phyloP scores from a whole-genome alignment of 192 early-diverging fungal genomes.

The Allomyces macrogynus region DNA sequence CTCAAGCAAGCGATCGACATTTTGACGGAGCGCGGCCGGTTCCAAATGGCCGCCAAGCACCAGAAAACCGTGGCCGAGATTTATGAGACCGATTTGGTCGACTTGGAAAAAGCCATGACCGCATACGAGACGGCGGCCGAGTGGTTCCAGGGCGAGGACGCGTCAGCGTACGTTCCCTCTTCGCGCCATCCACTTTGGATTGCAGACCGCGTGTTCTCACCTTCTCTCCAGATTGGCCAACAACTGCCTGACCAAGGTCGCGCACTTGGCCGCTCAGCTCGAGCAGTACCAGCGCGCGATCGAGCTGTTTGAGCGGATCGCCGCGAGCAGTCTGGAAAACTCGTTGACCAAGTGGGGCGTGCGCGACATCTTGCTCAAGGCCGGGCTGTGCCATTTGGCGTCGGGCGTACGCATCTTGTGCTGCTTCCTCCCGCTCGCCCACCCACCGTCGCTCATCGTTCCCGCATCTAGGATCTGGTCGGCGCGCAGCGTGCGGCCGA shows the following conservation, averaged over 20 bases:
- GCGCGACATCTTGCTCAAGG: constrained; percentile 92
- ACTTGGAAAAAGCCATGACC: constrained; percentile 55
- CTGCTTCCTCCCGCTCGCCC: too few relatives aligned
- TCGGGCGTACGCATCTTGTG: constrained; percentile 27
- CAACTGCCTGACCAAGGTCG: constrained; percentile 79
- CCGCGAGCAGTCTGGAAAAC: constrained; percentile 62
- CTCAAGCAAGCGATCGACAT: constrained; percentile 61
- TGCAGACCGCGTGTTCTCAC: background rate
- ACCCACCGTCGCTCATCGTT: background rate
- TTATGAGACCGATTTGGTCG: constrained; percentile 64
- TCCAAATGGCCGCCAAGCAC: constrained; percentile 76
- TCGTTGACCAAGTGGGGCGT: constrained; percentile 86
- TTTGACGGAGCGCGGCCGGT: constrained; percentile 64
- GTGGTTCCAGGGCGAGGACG: constrained; percentile 81
- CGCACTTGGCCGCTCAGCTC: constrained; percentile 67
- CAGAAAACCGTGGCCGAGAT: constrained; percentile 86
- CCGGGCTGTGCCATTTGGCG: constrained; percentile 74
- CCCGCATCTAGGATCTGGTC: constrained; percentile 41
- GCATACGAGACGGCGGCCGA: constrained; percentile 84
- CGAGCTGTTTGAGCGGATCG: constrained; percentile 75
- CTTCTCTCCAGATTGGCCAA: constrained; percentile 46
- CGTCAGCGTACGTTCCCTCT: constrained; percentile 44
- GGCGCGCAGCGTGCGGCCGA: constrained; percentile 53
- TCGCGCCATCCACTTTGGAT: background rate
- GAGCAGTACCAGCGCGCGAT: constrained; percentile 77